Percentiles rank a stretch among this genome's conserved stretches.
These are phyloP conservation scores for Apostasia shenzhenica DNA, from an alignment of 106 monocot species.

Conservation along the genomic window DNA sequence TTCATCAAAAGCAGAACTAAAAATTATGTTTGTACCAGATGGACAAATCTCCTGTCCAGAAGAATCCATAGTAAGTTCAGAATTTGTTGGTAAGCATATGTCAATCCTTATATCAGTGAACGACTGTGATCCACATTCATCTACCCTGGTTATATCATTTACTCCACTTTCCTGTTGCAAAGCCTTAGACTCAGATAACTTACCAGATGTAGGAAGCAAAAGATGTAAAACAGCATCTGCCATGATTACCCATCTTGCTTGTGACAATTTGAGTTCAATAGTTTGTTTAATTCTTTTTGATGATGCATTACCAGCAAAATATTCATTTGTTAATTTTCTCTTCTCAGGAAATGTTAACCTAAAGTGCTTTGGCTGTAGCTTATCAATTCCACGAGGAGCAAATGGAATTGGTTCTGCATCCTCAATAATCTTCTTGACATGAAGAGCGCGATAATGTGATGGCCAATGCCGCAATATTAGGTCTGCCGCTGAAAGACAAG, in stretches of 20 bases:
- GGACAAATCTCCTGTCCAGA: constrained; percentile 7
- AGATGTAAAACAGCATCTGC: constrained; percentile 47
- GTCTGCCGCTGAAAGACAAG: constrained; percentile 71
- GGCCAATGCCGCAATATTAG: constrained; percentile 88
- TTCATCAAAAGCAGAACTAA: constrained; percentile 29
- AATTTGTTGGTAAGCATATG: constrained; percentile 30
- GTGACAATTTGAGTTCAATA: constrained; percentile 44
- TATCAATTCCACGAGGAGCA: constrained; percentile 89
- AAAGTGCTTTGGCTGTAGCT: constrained; percentile 73
- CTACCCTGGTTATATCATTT: constrained; percentile 16
- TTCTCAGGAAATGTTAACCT: constrained; percentile 66
- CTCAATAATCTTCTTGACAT: constrained; percentile 81
- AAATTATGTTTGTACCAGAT: constrained; percentile 13
- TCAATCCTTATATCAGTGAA: constrained; percentile 28
- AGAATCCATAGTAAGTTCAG: constrained; percentile 20
- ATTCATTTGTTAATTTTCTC: constrained; percentile 48
- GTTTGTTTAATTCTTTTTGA: constrained; percentile 42
- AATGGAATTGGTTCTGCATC: constrained; percentile 52
- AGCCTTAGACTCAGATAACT: constrained; percentile 7
- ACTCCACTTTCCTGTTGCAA: constrained; percentile 6
- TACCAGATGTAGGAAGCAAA: constrained; percentile 14
- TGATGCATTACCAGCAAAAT: constrained; percentile 12
- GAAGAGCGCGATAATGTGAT: constrained; percentile 88
- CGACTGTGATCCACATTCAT: constrained; percentile 4
- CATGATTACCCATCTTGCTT: constrained; percentile 60